These are phyloP conservation scores for Ophiostoma montium DNA, from an alignment of 2,329 filamentous ascomycete species.

Conservation along the genomic window DNA sequence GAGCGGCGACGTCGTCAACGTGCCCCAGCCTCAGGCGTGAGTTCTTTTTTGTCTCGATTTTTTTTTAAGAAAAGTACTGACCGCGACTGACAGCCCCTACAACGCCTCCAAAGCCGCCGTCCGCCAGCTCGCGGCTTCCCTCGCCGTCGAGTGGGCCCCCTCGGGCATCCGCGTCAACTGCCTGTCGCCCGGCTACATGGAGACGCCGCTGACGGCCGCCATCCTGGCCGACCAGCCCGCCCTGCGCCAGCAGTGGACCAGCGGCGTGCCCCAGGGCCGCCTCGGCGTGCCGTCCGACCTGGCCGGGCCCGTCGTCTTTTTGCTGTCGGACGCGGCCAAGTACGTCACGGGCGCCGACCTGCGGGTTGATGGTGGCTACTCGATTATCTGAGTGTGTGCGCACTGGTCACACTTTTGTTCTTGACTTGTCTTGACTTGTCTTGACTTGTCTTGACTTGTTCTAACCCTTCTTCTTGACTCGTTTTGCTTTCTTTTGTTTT, in stretches of 20 bases:
- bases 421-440: background rate
- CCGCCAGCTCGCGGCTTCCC: slow-evolving; percentile 69
- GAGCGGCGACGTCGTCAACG: slow-evolving; percentile 86
- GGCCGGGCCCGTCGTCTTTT: slow-evolving; percentile 82
- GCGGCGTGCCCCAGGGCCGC: slow-evolving; percentile 80
- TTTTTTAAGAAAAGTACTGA: slow-evolving; percentile 1
- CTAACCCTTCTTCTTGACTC: background rate
- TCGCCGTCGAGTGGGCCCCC: slow-evolving; percentile 89
- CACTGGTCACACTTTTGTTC: background rate
- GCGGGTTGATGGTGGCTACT: slow-evolving; percentile 79
- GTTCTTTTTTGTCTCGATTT: slow-evolving; percentile 17
- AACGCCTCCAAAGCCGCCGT: slow-evolving; percentile 90
- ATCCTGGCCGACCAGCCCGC: slow-evolving; percentile 90
- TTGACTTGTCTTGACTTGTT: background rate
- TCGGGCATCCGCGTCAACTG: slow-evolving; percentile 86
- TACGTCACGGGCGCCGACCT: slow-evolving; percentile 65
- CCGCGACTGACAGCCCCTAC: slow-evolving; percentile 55
- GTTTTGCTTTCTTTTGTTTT: too few species aligned
- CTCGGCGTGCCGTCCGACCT: slow-evolving; percentile 88
- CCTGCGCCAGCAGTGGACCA: slow-evolving; percentile 80
- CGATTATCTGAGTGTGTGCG: slow-evolving; percentile 43
- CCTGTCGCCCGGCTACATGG: slow-evolving; percentile 92
- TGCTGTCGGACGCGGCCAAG: slow-evolving; percentile 63
- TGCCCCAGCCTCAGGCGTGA: slow-evolving; percentile 77
- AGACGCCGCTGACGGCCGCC: slow-evolving; percentile 87